These are phyloP conservation scores for Parasitella parasitica DNA, from an alignment of 371 early-diverging fungal species.

Conservation along the genomic window DNA sequence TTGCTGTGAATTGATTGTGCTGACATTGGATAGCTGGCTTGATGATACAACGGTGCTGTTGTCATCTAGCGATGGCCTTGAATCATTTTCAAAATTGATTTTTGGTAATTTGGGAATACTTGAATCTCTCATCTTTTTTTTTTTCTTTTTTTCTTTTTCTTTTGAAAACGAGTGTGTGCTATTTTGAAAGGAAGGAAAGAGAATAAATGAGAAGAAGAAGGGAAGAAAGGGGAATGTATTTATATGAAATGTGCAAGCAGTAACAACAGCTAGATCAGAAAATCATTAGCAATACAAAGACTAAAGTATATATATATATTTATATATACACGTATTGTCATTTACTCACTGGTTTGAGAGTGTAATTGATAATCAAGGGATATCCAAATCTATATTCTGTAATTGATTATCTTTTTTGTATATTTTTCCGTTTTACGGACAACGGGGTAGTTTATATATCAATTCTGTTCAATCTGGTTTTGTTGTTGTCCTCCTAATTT, in stretches of 20 bases:
- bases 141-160: no score
- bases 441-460: constrained; percentile 7
- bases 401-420: not conserved
- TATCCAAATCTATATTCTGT: constrained; percentile 9
- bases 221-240: not conserved
- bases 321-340: no score
- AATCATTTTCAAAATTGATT: not conserved
- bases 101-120: constrained; percentile 5
- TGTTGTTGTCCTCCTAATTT: not conserved
- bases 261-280: not conserved
- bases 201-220: not conserved
- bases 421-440: constrained; percentile 16
- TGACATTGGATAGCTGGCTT: constrained; percentile 1
- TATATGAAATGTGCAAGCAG: not conserved
- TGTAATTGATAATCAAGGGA: not conserved
- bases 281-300: not conserved
- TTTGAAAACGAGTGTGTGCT: no score
- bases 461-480: not conserved
- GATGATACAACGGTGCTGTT: constrained; percentile 8
- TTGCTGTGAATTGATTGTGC: constrained; percentile 6
- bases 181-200: not conserved
- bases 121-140: constrained; percentile 4
- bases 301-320: not conserved
- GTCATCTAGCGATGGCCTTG: constrained; percentile 5
- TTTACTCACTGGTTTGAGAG: not conserved